Percentiles rank a stretch among this genome's conserved stretches.
phyloP scores from a whole-genome alignment of 805 yeast genomes.

The Saturnispora serradocipensis region DNA sequence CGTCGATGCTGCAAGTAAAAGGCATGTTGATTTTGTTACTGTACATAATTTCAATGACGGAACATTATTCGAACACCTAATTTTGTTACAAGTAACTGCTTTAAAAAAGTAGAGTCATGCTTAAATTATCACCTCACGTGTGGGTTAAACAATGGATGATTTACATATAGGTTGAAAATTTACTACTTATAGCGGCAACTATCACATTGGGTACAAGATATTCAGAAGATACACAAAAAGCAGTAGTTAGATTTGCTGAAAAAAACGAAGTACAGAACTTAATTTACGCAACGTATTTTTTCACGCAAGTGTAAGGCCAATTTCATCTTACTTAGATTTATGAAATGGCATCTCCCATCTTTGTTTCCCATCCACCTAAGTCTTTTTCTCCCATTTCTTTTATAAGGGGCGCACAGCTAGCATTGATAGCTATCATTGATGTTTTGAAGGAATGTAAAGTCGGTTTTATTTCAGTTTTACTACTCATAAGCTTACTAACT shows the following conservation, averaged over 20 bases:
- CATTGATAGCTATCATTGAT: slow-evolving; percentile 24
- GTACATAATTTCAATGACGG: no score
- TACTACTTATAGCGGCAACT: neutral
- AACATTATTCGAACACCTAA: no score
- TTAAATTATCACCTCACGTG: no score
- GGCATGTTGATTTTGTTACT: no score
- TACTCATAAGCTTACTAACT: neutral
- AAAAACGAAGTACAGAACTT: neutral
- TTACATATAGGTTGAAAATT: neutral
- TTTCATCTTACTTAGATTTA: neutral
- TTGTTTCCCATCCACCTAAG: slow-evolving; percentile 47
- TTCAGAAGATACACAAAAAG: no score
- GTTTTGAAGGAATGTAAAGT: neutral
- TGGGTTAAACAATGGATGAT: no score
- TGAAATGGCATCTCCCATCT: slow-evolving; percentile 50
- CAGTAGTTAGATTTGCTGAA: neutral
- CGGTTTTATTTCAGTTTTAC: neutral
- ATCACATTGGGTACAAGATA: no score
- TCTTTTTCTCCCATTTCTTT: slow-evolving; percentile 41
- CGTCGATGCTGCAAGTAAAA: no score
- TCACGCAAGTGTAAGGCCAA: no score
- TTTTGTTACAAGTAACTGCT: no score
- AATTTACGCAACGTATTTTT: neutral
- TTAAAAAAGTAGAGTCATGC: no score
- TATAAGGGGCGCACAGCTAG: slow-evolving; percentile 45